Base-by-base conservation (phyloP, 192 early-diverging fungal genomes). In the Backusella psychrophila region DNA sequence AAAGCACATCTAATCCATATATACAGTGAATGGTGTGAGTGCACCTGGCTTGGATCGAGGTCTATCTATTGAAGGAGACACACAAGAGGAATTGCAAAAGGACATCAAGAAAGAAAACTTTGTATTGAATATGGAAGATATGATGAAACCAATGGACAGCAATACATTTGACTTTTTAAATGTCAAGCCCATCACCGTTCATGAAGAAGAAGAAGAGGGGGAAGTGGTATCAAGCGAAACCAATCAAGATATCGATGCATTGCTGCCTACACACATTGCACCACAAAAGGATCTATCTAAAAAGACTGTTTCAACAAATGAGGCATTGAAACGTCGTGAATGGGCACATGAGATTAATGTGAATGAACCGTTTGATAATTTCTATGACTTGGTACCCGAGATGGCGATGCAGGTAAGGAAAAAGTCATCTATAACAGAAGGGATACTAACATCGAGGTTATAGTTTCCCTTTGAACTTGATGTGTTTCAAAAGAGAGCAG, bases 331-430 rank as follows among this genome's bases (percentile, higher is more conserved):
- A 41, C 87, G 85, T 31, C 85, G 86, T 39, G 88, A 94, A 73
- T 99, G 97, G 97, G 96, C 97, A 6, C 96, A 99, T 76, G 89
- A 94, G 44, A 90, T 99, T 17, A 93, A 98, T 78, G 90, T 96
- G 21, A 92, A 93, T 38, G 85, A 89, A n/a, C 89, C 88, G 7
- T 96, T 99, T 77, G 88, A 91, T 26, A 92, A 99, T 77, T 99
- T 99, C 73, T 84, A 95, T 75, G 92, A 94, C 33, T 81, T 95
- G 8, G 96, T 98, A 1, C 98, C 98, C 1, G 91, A 95, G 70
- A 87, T 96, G 83, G 98, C 96, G 6, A 89, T 90, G 76, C 69
- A 88, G 63, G 91, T 93, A 79, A 46, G 23, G n/a, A 2, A 21
- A 52, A 1, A n/a, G 41, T n/a, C 0, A 38, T 31, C 17, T 41